phyloP scores from a whole-genome alignment of 2,329 filamentous ascomycete genomes.

The Macrophomina pseudophaseolina region DNA sequence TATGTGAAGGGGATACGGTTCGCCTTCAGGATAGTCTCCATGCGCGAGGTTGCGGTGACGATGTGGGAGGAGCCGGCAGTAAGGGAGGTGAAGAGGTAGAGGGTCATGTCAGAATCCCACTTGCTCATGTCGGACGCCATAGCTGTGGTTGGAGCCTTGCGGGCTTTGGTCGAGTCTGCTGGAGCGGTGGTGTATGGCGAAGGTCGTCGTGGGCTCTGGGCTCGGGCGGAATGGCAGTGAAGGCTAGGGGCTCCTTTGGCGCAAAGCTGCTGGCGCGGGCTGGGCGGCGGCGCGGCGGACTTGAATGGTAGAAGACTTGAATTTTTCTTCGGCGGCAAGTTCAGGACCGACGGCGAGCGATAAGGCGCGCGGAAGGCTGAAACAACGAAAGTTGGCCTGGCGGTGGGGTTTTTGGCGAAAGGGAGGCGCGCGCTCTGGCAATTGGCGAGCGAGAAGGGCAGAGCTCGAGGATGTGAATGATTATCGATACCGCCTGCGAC shows the following conservation, averaged over 20 bases:
- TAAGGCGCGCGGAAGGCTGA: constrained; percentile 19
- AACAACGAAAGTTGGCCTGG: constrained; percentile 14
- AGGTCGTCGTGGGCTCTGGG: not conserved
- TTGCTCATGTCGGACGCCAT: constrained; percentile 47
- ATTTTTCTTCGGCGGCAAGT: constrained; percentile 2
- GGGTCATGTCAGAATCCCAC: constrained; percentile 55
- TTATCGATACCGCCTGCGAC: constrained; percentile 17
- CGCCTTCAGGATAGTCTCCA: constrained; percentile 94
- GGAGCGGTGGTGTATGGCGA: not conserved
- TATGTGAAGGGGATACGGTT: constrained; percentile 95
- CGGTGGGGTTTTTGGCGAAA: constrained; percentile 23
- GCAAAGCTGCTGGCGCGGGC: not conserved
- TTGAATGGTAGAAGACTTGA: not conserved
- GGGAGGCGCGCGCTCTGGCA: constrained; percentile 23
- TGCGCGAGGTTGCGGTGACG: constrained; percentile 90
- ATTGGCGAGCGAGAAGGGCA: constrained; percentile 21
- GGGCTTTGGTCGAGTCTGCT: not conserved
- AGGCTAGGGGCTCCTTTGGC: not conserved
- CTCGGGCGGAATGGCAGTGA: not conserved
- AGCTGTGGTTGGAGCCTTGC: constrained; percentile 18
- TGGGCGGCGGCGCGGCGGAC: not conserved
- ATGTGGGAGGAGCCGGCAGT: constrained; percentile 96
- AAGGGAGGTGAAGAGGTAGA: constrained; percentile 96
- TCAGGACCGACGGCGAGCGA: constrained; percentile 7
- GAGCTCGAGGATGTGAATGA: constrained; percentile 9